These are phyloP conservation scores for Sphaerobolus stellatus DNA, from an alignment of 1,284 basidiomycete genomes.

Conservation along the genomic window DNA sequence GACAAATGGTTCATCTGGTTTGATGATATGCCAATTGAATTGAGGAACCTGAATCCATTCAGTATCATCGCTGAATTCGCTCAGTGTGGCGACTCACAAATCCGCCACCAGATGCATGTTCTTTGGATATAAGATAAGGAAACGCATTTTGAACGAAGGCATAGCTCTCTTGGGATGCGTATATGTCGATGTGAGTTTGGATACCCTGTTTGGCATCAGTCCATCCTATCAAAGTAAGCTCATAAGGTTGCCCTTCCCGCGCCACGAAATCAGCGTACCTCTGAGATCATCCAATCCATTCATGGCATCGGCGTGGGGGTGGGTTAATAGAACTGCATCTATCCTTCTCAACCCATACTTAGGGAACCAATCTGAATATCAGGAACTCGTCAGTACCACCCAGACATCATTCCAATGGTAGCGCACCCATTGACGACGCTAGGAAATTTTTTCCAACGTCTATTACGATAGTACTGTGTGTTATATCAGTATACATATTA, in stretches of 20 bases:
- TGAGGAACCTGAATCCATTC: constrained; percentile 57
- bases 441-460: constrained; percentile 83
- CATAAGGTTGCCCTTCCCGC: neutral
- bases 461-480: constrained; percentile 65
- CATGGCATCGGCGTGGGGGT: constrained; percentile 80
- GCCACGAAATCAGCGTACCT: constrained; percentile 42
- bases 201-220: constrained; percentile 65
- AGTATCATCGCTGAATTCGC: constrained; percentile 6
- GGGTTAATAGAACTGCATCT: constrained; percentile 77
- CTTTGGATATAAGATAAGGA: constrained; percentile 74
- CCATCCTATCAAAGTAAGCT: constrained; percentile 58
- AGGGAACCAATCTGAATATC: constrained; percentile 68
- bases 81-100: constrained; percentile 49
- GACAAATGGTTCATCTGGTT: constrained; percentile 61
- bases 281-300: constrained; percentile 81
- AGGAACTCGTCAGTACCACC: neutral
- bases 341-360: constrained; percentile 70
- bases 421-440: constrained; percentile 52
- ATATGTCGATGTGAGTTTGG: constrained; percentile 72
- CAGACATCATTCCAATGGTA: neutral
- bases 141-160: constrained; percentile 64
- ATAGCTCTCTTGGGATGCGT: constrained; percentile 65
- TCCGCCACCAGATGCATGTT: constrained; percentile 76
- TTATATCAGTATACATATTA: constrained; percentile 2
- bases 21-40: constrained; percentile 78